Evolutionary conservation across 331 rosid species (phyloP), one percentile per base, ranked within the genome.

Genomic region (Acacia concinna): DNA sequence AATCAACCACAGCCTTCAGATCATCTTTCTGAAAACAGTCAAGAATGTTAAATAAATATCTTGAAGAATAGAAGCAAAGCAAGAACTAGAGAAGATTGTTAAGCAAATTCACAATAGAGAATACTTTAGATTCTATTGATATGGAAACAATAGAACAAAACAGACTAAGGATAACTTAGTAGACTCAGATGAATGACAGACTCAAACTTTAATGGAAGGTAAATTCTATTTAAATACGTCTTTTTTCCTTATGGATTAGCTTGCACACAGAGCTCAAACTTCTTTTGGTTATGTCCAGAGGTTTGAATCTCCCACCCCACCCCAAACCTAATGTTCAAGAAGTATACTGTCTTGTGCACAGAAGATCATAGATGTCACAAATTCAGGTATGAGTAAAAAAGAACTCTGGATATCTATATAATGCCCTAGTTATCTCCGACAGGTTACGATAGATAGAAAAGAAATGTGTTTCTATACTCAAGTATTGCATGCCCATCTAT

Each of bases 11-110:
- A 28, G 93, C 94, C 62, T 46, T 90, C 74, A 96, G 86, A 79
- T 93, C 99, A n/a, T 96, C 93, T 81, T 91, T 96, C 99, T 96
- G 92, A 86, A 86, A 85, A 71, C 74, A 75, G 77, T 35, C 23
- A 70, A 86, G 76, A 81, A 67, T 46, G 57, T 83, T 73, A 83
- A 65, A 54, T n/a, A 59, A 59, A 64, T 51, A 40, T 63, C 38
- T 43, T 8, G 21, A 70, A 78, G 23, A 81, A 87, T 38, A 69
- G 77, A 1, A 74, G 37, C 14, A 23, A 71, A 68, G 46, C 56
- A 63, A 56, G 71, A 20, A 63, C 46, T 28, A 51, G 25, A 44
- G 54, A 78, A 27, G 66, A 66, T 66, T 6, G 41, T 56, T 15
- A 30, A 34, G 76, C 71, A 71, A 75, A 56, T 21, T 80, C 60